These are phyloP conservation scores for Eutrema japonicum DNA, from an alignment of 345 rosid species.

Conservation along the genomic window DNA sequence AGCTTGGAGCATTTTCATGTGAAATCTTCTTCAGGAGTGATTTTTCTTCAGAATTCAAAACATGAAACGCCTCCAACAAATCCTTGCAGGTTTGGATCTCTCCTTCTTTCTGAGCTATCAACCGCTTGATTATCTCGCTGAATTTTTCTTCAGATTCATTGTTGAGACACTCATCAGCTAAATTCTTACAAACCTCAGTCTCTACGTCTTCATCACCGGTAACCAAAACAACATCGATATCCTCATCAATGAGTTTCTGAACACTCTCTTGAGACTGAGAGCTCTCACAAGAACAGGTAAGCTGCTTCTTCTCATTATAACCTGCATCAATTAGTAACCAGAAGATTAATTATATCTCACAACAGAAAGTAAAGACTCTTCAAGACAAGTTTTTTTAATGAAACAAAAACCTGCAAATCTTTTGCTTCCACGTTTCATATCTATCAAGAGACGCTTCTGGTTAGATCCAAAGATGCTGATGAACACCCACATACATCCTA, in stretches of 20 bases:
- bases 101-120: conserved; percentile 66
- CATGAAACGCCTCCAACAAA: conserved; percentile 75
- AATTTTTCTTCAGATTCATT: conserved; percentile 59
- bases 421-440: conserved; percentile 34
- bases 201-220: conserved; percentile 30
- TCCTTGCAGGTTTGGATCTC: conserved; percentile 58
- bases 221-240: conserved; percentile 49
- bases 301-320: conserved; percentile 22
- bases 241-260: conserved; percentile 76
- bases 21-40: conserved; percentile 56
- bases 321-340: conserved; percentile 25
- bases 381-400: neutral
- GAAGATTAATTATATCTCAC: neutral
- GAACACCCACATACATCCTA: conserved; percentile 43
- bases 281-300: conserved; percentile 42
- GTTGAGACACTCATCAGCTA: conserved; percentile 27
- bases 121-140: conserved; percentile 64
- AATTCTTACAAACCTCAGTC: conserved; percentile 43
- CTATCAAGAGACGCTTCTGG: conserved; percentile 39
- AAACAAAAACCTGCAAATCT: conserved; percentile 32
- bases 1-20: conserved; percentile 50
- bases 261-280: conserved; percentile 48
- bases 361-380: conserved; percentile 1
- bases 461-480: conserved; percentile 44
- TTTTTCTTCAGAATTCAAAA: conserved; percentile 74